Conservation (phyloP, 179 eudicot species). For the Spinacia oleracea region DNA sequence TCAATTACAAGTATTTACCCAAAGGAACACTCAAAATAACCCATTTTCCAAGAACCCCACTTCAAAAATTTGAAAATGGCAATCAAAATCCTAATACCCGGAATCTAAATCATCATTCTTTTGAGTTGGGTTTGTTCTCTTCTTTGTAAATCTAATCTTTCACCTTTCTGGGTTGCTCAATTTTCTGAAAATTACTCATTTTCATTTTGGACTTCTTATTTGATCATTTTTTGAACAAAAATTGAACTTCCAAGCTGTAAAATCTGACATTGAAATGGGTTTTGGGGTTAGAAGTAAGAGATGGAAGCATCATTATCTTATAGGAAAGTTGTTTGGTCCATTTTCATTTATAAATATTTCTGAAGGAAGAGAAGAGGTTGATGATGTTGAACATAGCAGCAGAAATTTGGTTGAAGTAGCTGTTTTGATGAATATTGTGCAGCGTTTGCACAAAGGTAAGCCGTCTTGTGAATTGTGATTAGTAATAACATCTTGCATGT, state of each 20-base stretch:
- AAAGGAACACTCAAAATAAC: background rate
- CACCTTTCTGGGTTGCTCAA: background rate
- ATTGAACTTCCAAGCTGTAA: background rate
- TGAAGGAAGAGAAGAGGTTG: conserved; percentile 56
- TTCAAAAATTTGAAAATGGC: background rate
- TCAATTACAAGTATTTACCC: background rate
- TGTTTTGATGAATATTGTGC: conserved; percentile 32
- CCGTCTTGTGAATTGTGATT: background rate
- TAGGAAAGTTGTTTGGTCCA: conserved; percentile 59
- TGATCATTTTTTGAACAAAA: background rate
- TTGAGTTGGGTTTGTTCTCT: background rate
- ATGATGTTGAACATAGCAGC: conserved; percentile 42
- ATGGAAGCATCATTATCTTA: conserved; percentile 41
- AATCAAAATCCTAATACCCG: background rate
- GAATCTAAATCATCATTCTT: background rate
- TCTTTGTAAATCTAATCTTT: background rate
- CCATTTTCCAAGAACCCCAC: background rate
- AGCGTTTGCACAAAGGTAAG: conserved; percentile 49
- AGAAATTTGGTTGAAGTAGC: conserved; percentile 50
- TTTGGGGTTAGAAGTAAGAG: conserved; percentile 13
- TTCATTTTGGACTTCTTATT: no score
- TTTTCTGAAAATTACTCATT: background rate
- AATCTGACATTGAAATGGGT: background rate
- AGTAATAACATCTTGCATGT: background rate
- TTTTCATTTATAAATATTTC: conserved; percentile 66